Conservation (phyloP, 2,329 filamentous ascomycete species). For the Emmonsia crescens region DNA sequence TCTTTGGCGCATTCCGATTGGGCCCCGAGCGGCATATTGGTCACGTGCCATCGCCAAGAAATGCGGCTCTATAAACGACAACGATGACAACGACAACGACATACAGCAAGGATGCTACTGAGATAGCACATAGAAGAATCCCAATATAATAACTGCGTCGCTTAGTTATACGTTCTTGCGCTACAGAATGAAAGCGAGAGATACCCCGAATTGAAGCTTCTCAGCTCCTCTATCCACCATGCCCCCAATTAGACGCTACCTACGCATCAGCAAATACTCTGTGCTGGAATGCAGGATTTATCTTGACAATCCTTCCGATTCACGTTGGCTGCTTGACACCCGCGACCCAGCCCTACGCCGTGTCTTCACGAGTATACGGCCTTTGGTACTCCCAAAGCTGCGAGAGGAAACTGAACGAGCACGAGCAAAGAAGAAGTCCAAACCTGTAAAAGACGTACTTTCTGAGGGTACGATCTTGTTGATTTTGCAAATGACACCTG, state of each 20-base stretch:
- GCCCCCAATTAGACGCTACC: constrained; percentile 79
- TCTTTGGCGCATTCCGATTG: too few species aligned
- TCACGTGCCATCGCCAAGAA: too few species aligned
- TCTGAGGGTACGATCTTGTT: constrained; percentile 51
- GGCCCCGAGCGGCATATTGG: too few species aligned
- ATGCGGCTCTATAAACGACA: not conserved
- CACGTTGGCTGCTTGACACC: constrained; percentile 73
- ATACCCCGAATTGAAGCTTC: not conserved
- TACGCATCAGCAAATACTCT: constrained; percentile 84
- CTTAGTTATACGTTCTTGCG: not conserved
- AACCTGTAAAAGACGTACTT: constrained; percentile 78
- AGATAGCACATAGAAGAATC: not conserved
- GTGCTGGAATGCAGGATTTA: constrained; percentile 97
- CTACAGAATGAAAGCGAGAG: not conserved
- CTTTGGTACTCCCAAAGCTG: constrained; percentile 79
- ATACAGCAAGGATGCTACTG: not conserved
- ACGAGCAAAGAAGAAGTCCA: constrained; percentile 60
- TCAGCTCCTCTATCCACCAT: constrained; percentile 38
- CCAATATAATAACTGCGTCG: not conserved
- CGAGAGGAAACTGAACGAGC: constrained; percentile 65
- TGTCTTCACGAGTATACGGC: constrained; percentile 75
- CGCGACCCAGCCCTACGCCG: constrained; percentile 65
- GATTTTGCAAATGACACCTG: not conserved
- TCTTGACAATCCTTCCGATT: constrained; percentile 76
- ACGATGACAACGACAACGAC: not conserved